Evolutionary conservation across 2,329 filamentous ascomycete species (phyloP).

Genomic region (Tolypocladium paradoxum): DNA sequence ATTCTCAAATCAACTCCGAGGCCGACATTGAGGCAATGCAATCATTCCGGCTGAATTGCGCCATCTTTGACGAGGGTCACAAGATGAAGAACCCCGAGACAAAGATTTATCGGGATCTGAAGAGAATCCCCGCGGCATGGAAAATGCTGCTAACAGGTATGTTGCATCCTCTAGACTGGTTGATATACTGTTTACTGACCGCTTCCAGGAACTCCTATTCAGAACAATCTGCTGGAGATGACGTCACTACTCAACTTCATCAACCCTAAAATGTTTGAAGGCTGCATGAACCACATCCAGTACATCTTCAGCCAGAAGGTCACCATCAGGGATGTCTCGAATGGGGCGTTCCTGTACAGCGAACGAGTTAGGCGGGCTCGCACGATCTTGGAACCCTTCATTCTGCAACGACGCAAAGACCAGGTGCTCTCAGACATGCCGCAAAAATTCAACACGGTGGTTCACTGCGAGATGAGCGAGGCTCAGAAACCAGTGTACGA

Average conservation of each 20-base stretch:
- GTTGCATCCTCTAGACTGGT: not conserved
- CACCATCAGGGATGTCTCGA: conserved; percentile 65
- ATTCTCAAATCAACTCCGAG: conserved; percentile 44
- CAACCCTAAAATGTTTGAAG: conserved; percentile 71
- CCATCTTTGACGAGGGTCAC: conserved; percentile 90
- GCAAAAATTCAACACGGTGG: conserved; percentile 64
- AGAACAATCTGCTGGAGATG: conserved; percentile 90
- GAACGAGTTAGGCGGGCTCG: conserved; percentile 80
- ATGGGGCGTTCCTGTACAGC: conserved; percentile 74
- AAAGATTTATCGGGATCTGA: conserved; percentile 67
- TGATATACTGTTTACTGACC: conserved; percentile 7
- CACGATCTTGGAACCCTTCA: conserved; percentile 90
- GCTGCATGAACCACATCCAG: conserved; percentile 67
- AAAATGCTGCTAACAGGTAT: conserved; percentile 58
- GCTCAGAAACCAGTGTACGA: conserved; percentile 66
- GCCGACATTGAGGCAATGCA: conserved; percentile 41
- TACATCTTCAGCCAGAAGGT: conserved; percentile 89
- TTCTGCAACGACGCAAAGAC: conserved; percentile 84
- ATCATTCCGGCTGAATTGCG: conserved; percentile 37
- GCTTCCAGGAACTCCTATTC: conserved; percentile 75
- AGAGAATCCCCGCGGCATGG: conserved; percentile 69
- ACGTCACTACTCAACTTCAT: conserved; percentile 89
- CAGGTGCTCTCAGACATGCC: conserved; percentile 83
- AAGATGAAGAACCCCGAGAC: conserved; percentile 83
- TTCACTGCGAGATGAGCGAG: conserved; percentile 69